These are phyloP conservation scores for Papiliotrema fonsecae DNA, from an alignment of 1,284 basidiomycete genomes.

Conservation along the genomic window DNA sequence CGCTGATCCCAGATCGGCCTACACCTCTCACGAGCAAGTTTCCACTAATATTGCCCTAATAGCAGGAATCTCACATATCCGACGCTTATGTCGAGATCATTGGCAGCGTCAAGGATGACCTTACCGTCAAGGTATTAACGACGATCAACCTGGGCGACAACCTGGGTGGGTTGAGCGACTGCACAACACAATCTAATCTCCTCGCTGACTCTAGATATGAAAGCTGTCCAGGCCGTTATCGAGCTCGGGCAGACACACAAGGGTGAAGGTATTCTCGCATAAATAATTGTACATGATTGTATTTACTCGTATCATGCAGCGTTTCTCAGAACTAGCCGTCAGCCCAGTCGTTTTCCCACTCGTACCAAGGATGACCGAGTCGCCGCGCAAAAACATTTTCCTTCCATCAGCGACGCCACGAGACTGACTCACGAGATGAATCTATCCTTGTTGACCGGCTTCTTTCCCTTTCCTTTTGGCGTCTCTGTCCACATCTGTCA, in stretches of 20 bases:
- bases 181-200: neutral
- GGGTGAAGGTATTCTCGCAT: conserved; percentile 36
- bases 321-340: conserved; percentile 68
- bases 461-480: conserved; percentile 97
- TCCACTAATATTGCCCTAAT: neutral
- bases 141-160: conserved; percentile 61
- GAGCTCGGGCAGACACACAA: conserved; percentile 38
- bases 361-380: conserved; percentile 91
- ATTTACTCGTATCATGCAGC: conserved; percentile 55
- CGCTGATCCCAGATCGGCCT: conserved; percentile 53
- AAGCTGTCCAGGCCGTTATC: conserved; percentile 39
- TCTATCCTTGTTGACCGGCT: conserved; percentile 96
- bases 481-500: conserved; percentile 96
- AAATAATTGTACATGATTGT: neutral
- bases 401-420: conserved; percentile 13
- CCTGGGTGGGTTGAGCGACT: conserved; percentile 57
- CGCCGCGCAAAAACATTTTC: conserved; percentile 61
- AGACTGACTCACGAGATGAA: conserved; percentile 97
- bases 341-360: conserved; percentile 24
- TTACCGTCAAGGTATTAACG: conserved; percentile 60
- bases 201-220: conserved; percentile 28
- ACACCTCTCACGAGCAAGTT: conserved; percentile 51
- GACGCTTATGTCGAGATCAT: conserved; percentile 69
- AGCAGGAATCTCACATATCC: conserved; percentile 53
- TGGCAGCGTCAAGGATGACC: conserved; percentile 60